Evolutionary conservation across 306 rosid species (phyloP), one percentile per base, ranked within the genome.

Genomic region (Trifolium pratense): DNA sequence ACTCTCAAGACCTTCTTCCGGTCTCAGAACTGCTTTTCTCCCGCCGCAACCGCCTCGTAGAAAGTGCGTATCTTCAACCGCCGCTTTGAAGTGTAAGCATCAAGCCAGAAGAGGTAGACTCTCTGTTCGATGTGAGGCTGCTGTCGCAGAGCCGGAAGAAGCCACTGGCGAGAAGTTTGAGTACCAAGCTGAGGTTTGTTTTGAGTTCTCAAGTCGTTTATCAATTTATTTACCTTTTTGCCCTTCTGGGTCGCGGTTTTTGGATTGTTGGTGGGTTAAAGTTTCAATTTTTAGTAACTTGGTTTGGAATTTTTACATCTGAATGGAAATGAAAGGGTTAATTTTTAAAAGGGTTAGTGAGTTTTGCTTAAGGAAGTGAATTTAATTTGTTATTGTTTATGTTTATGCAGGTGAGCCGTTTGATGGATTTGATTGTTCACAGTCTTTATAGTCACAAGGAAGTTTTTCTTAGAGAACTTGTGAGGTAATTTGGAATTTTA

Each of bases 161-260:
- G 87, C 89, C n/a, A 74, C 90, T 49, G 97, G 92, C 14, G 99
- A 95, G 75, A 89, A 88, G 84, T 91, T 83, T 32, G 93, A 95
- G 85, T 95, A 95, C 85, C 99, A 95, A 79, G 99, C 99, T 4
- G 99, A 95, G 97, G 99, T 95, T 81, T 67, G 77, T 32, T 74
- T 51, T 34, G 5, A 3, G 23, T 21, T 23, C 31, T 29, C 32
- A 29, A 4, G 0, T 29, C 6, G 0, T 4, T 29, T 52, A 20
- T 42, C 2, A 21, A 26, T 17, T 51, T 74, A 12, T 42, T 75
- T 13, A 36, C 68, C 31, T 15, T 46, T 61, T 65, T 51, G 13
- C 9, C 0, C 15, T 59, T 66, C 23, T 75, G 34, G 43, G 76
- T 71, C 23, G 6, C 0, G 26, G 26, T 71, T 66, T 53, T 45